These are phyloP conservation scores for Zygotorulaspora danielsina DNA, from an alignment of 805 yeast genomes.

Conservation along the genomic window DNA sequence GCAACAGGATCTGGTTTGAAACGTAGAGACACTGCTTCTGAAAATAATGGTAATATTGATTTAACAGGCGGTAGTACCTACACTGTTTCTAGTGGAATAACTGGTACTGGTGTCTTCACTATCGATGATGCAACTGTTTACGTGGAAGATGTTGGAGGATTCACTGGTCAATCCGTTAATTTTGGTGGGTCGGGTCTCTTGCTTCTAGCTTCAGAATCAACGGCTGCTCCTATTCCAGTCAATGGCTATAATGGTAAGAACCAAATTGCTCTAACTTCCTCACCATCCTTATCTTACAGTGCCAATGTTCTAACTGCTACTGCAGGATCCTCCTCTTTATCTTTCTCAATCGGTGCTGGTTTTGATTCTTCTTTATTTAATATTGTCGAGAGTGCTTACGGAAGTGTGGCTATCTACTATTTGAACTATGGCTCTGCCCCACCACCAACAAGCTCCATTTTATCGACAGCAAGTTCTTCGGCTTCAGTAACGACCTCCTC, in stretches of 20 bases:
- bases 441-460: background rate
- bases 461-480: background rate
- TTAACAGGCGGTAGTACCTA: conserved; percentile 3
- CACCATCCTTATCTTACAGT: background rate
- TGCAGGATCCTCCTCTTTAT: background rate
- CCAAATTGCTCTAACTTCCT: conserved; percentile 3
- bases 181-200: conserved; percentile 1
- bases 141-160: background rate
- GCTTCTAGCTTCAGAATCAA: conserved; percentile 1
- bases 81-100: background rate
- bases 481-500: no score
- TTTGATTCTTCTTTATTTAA: background rate
- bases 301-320: conserved; percentile 3
- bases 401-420: background rate
- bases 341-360: conserved; percentile 4
- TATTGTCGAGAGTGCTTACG: background rate
- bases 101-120: conserved; percentile 2
- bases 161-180: conserved; percentile 6
- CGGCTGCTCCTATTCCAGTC: conserved; percentile 2
- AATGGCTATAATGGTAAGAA: conserved; percentile 2
- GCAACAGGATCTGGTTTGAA: background rate
- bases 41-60: background rate
- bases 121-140: background rate
- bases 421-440: background rate
- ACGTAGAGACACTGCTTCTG: conserved; percentile 1